Evolutionary conservation across 495 filamentous ascomycete genomes (phyloP).

Genomic region (Penicillium desertorum): DNA sequence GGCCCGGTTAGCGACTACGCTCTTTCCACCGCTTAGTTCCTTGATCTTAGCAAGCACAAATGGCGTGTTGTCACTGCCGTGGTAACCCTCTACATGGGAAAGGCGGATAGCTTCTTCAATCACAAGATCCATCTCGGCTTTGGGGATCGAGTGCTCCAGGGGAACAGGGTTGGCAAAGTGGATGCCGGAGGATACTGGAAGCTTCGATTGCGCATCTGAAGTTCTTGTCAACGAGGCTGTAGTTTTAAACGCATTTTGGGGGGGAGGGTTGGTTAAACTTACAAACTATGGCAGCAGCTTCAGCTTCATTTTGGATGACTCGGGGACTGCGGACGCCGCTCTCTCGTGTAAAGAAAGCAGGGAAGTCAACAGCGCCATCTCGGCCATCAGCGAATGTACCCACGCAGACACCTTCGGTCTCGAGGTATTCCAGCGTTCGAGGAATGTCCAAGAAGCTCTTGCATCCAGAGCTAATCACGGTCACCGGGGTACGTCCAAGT

Average conservation of each 20-base stretch:
- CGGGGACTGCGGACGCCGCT: conserved; percentile 78
- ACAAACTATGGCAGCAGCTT: conserved; percentile 86
- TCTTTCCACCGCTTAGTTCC: conserved; percentile 70
- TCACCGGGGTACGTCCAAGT: conserved; percentile 84
- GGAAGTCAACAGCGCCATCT: conserved; percentile 69
- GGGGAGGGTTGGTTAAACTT: conserved; percentile 42
- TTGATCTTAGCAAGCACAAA: conserved; percentile 82
- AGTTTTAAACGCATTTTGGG: not conserved
- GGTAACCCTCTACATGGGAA: conserved; percentile 65
- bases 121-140: conserved; percentile 66
- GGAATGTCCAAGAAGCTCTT: conserved; percentile 96
- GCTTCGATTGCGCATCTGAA: conserved; percentile 60
- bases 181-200: conserved; percentile 71
- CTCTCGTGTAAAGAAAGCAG: conserved; percentile 85
- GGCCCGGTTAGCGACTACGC: conserved; percentile 71
- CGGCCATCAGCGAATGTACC: conserved; percentile 84
- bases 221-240: conserved; percentile 2
- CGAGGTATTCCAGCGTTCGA: conserved; percentile 87
- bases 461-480: conserved; percentile 85
- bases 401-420: conserved; percentile 87
- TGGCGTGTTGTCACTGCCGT: conserved; percentile 82
- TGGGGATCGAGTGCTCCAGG: conserved; percentile 63
- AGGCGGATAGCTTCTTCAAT: conserved; percentile 73
- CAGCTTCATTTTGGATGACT: conserved; percentile 66
- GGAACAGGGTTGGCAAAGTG: conserved; percentile 90